Conservation (phyloP, 352 stramenopile species). For the Pythium pyrilobum region DNA sequence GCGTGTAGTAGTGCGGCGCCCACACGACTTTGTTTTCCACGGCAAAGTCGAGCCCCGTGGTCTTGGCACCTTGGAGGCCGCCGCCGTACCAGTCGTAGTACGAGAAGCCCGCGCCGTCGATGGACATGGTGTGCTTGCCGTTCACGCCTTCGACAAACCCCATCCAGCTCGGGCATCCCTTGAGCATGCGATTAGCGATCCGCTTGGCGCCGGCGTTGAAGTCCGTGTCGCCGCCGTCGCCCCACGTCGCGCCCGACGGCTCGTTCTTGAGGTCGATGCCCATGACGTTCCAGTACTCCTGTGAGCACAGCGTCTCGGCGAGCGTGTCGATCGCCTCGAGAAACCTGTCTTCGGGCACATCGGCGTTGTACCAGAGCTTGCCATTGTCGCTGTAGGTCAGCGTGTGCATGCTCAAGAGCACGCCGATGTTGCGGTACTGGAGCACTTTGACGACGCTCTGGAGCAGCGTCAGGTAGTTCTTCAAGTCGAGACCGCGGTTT, state of each 20-base stretch:
- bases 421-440: slow-evolving; percentile 35
- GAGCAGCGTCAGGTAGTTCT: slow-evolving; percentile 35
- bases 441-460: slow-evolving; percentile 37
- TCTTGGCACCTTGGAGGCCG: slow-evolving; percentile 34
- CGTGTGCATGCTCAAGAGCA: slow-evolving; percentile 43
- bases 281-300: slow-evolving; percentile 74
- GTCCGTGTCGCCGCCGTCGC: slow-evolving; percentile 33
- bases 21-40: slow-evolving; percentile 68
- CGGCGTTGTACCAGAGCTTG: slow-evolving; percentile 31
- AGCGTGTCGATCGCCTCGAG: slow-evolving; percentile 31
- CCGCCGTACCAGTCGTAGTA: slow-evolving; percentile 73
- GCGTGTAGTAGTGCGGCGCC: slow-evolving; percentile 71
- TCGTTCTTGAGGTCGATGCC: slow-evolving; percentile 72
- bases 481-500: slow-evolving; percentile 50
- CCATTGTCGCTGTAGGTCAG: slow-evolving; percentile 26
- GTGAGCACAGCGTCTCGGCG: slow-evolving; percentile 42
- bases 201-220: slow-evolving; percentile 39
- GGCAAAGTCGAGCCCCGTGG: slow-evolving; percentile 40
- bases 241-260: slow-evolving; percentile 41
- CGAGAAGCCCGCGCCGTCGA: slow-evolving; percentile 36
- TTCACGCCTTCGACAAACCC: slow-evolving; percentile 69
- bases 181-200: slow-evolving; percentile 59
- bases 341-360: slow-evolving; percentile 22
- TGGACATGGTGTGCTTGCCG: slow-evolving; percentile 32
- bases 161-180: slow-evolving; percentile 60